These are phyloP conservation scores for Kingdonia uniflora DNA, from an alignment of 164 flowering plant species.

Conservation along the genomic window DNA sequence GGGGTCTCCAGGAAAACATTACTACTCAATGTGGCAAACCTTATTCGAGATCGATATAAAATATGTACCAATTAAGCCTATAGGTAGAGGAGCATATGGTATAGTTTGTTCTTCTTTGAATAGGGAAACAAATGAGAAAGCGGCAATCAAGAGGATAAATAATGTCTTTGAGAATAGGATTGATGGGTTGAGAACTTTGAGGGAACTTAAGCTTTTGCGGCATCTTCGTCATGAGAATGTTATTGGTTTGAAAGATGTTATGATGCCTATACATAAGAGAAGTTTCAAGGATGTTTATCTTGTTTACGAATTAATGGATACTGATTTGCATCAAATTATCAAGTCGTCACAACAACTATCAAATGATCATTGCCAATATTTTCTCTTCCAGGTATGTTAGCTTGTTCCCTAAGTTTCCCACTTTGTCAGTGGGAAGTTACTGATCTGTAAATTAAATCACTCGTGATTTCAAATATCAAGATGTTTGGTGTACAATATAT, in stretches of 20 bases:
- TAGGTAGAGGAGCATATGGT: conserved; percentile 89
- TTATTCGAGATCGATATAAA: conserved; percentile 81
- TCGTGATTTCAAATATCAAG: too few relatives aligned
- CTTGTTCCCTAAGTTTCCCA: too few relatives aligned
- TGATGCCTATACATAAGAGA: conserved; percentile 58
- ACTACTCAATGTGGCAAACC: conserved; percentile 83
- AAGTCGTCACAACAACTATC: conserved; percentile 69
- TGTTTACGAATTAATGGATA: conserved; percentile 91
- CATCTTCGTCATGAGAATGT: conserved; percentile 78
- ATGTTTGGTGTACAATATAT: too few relatives aligned
- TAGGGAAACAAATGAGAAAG: conserved; percentile 72
- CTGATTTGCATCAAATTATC: conserved; percentile 80
- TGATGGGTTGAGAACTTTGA: conserved; percentile 71
- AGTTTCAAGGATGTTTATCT: conserved; percentile 79
- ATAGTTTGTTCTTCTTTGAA: conserved; percentile 75
- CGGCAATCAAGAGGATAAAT: conserved; percentile 78
- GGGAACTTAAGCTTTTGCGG: conserved; percentile 74
- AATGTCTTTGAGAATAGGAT: conserved; percentile 65
- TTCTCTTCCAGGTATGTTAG: conserved; percentile 84
- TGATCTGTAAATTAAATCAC: too few relatives aligned
- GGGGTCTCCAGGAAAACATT: conserved; percentile 55
- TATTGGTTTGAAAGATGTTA: conserved; percentile 72
- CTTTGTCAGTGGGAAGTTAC: too few relatives aligned
- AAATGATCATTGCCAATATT: conserved; percentile 79
- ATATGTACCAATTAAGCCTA: conserved; percentile 76